phyloP scores from a whole-genome alignment of 495 filamentous ascomycete genomes.

The Aspergillus baeticus region DNA sequence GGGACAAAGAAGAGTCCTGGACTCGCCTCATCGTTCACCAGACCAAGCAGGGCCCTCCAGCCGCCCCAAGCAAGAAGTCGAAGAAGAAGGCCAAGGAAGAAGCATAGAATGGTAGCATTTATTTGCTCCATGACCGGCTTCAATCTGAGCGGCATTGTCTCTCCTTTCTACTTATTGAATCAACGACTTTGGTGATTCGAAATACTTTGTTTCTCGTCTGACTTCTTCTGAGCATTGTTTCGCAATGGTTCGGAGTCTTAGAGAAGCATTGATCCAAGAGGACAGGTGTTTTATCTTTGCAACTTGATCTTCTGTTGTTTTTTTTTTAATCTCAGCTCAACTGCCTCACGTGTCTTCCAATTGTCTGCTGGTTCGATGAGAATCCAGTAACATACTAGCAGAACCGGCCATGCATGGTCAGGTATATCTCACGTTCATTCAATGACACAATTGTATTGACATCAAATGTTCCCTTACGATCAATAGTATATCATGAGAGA shows the following conservation, averaged over 20 bases:
- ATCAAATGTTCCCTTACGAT: not conserved
- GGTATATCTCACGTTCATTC: constrained; percentile 5
- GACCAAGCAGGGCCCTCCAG: constrained; percentile 60
- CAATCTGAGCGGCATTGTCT: not conserved
- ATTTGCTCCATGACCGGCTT: not conserved
- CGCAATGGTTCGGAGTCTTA: constrained; percentile 23
- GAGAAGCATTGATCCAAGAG: constrained; percentile 33
- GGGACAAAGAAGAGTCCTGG: constrained; percentile 85
- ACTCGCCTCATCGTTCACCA: constrained; percentile 78
- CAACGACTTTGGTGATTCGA: not conserved
- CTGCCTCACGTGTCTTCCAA: constrained; percentile 7
- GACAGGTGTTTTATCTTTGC: constrained; percentile 21
- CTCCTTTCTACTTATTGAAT: not conserved
- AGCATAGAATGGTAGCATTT: constrained; percentile 25
- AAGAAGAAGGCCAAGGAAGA: constrained; percentile 62
- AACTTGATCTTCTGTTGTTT: constrained; percentile 17
- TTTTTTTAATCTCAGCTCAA: constrained; percentile 8
- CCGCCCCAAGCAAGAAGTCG: constrained; percentile 62
- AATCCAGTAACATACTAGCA: not conserved
- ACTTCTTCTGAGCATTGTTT: constrained; percentile 17
- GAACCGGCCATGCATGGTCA: not conserved
- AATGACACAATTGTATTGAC: constrained; percentile 3
- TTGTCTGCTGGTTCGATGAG: constrained; percentile 4
- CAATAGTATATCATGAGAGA: too few species aligned
- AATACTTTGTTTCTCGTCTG: constrained; percentile 12